Evolutionary conservation across 2,329 filamentous ascomycete genomes (phyloP).

Genomic region (Penicillium sp.): DNA sequence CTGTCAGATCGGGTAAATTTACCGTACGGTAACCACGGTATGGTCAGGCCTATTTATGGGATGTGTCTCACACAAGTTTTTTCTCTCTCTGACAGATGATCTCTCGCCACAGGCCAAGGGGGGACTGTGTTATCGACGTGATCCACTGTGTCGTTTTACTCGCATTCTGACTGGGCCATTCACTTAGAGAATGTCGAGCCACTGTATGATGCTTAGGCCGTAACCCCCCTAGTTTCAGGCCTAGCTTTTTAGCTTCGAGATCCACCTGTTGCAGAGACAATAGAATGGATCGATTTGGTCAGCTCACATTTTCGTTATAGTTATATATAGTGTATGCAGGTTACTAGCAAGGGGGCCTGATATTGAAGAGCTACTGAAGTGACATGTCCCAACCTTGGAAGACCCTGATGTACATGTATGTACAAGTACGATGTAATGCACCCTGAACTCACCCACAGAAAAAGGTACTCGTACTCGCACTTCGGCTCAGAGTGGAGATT

Average conservation of each 20-base stretch:
- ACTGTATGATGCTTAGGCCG: not conserved
- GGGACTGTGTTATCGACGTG: constrained; percentile 1
- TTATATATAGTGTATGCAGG: constrained; percentile 5
- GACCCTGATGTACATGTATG: not conserved
- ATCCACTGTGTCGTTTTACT: constrained; percentile 5
- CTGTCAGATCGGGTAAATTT: constrained; percentile 1
- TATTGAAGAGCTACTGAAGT: not conserved
- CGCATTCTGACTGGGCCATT: not conserved
- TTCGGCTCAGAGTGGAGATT: not conserved
- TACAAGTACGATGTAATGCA: not conserved
- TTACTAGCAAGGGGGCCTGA: constrained; percentile 1
- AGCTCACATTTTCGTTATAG: constrained; percentile 1
- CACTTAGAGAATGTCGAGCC: constrained; percentile 4
- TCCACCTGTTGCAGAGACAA: not conserved
- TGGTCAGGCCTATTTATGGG: constrained; percentile 9
- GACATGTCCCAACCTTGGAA: constrained; percentile 1
- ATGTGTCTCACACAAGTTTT: constrained; percentile 10
- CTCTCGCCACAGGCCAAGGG: constrained; percentile 2
- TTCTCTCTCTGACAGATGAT: constrained; percentile 2
- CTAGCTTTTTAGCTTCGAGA: not conserved
- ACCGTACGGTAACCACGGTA: constrained; percentile 2
- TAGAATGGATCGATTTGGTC: not conserved
- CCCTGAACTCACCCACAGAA: not conserved
- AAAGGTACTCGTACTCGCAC: not conserved
- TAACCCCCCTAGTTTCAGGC: constrained; percentile 7